phyloP scores from a whole-genome alignment of 139 green algal genomes.

The Desmodesmus armatus region DNA sequence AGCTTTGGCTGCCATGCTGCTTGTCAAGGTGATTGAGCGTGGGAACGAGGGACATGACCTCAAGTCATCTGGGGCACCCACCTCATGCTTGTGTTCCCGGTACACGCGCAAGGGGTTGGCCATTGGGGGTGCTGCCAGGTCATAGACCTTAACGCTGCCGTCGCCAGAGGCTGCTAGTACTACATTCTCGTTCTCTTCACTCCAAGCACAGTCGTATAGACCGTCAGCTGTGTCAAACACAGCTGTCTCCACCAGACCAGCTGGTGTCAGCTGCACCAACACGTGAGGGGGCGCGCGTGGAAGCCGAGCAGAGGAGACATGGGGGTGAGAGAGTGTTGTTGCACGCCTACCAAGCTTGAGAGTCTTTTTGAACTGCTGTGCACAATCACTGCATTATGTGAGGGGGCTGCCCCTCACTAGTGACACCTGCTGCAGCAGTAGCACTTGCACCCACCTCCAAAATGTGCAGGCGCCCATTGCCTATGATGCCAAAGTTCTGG shows the following conservation, averaged over 20 bases:
- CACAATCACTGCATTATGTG: too few relatives aligned
- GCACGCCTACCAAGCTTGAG: not conserved
- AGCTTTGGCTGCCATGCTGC: too few relatives aligned
- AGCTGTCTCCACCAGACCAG: conserved; percentile 78
- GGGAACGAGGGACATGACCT: not conserved
- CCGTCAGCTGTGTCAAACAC: conserved; percentile 97
- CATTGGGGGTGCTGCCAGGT: conserved; percentile 79
- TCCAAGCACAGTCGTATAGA: conserved; percentile 97
- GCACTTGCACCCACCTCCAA: conserved; percentile 76
- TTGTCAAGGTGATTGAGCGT: not conserved
- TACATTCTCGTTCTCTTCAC: conserved; percentile 96
- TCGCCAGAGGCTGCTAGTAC: conserved; percentile 92
- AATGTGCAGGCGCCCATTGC: conserved; percentile 93
- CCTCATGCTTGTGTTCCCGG: conserved; percentile 93
- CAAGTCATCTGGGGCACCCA: too few relatives aligned
- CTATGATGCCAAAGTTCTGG: conserved; percentile 99
- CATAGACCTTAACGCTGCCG: conserved; percentile 95
- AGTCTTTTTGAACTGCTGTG: not conserved
- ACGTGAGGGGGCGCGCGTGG: too few relatives aligned
- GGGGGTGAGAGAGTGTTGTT: not conserved
- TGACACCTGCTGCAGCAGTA: conserved; percentile 6
- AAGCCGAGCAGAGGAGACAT: too few relatives aligned
- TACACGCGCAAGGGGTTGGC: conserved; percentile 90
- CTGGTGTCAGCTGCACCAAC: conserved; percentile 78
- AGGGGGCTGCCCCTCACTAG: not conserved